Conservation (phyloP, 768 basidiomycete genomes). For the Rhizopogon vinicolor region DNA sequence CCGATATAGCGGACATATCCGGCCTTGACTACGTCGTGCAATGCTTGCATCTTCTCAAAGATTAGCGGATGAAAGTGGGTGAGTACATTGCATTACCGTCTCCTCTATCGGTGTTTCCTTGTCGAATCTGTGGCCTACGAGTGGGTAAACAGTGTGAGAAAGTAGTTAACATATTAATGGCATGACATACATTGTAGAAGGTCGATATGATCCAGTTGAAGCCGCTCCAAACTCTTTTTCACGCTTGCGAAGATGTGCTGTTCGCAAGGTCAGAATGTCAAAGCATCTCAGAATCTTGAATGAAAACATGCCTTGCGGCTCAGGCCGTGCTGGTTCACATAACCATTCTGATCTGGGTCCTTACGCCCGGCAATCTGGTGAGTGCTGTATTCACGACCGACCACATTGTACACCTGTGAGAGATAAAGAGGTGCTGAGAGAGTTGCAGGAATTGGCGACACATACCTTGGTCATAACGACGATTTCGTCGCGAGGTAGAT, state of each 20-base stretch:
- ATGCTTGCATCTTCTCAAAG: slow-evolving; percentile 36
- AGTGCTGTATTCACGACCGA: slow-evolving; percentile 14
- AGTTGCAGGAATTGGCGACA: not conserved
- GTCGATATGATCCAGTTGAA: slow-evolving; percentile 53
- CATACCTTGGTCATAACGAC: slow-evolving; percentile 74
- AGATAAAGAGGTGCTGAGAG: not conserved
- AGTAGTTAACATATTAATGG: not conserved
- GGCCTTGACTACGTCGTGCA: slow-evolving; percentile 46
- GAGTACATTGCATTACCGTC: slow-evolving; percentile 19
- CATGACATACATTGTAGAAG: slow-evolving; percentile 41
- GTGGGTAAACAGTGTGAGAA: not conserved
- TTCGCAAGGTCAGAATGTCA: slow-evolving; percentile 5
- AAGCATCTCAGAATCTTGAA: not conserved
- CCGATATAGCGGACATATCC: slow-evolving; percentile 46
- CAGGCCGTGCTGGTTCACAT: slow-evolving; percentile 44
- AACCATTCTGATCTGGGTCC: slow-evolving; percentile 35
- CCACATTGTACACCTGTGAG: slow-evolving; percentile 39
- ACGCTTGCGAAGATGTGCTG: slow-evolving; percentile 57
- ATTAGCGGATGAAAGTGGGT: not conserved
- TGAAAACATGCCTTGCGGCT: slow-evolving; percentile 32
- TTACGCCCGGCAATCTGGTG: slow-evolving; percentile 10
- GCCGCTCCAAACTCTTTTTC: slow-evolving; percentile 35
- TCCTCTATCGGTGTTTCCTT: slow-evolving; percentile 46
- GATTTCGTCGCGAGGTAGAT: slow-evolving; percentile 69
- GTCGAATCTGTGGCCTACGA: slow-evolving; percentile 44